Base-by-base conservation (phyloP, 1,139 yeast genomes). In the Nakaseomyces glabratus region DNA sequence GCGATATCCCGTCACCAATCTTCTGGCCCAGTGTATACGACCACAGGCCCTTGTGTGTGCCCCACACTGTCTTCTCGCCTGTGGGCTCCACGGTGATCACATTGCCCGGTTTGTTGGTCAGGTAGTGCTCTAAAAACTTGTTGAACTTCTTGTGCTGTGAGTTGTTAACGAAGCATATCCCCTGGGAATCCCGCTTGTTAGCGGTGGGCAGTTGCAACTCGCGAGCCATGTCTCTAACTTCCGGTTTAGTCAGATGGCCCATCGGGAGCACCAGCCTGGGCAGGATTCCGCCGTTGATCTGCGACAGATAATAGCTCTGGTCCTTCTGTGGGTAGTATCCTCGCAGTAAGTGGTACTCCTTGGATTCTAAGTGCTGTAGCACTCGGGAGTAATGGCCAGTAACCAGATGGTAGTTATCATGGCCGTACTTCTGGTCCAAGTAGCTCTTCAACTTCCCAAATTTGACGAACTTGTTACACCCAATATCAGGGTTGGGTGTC, bases 401-500 rank as follows among this genome's bases (percentile, higher is more conserved):
- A 1, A 85, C 96, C 11, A 90, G 59, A 94, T 95, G 84, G 79
- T 90, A 82, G 31, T 64, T 58, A 9, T 47, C 47, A 1, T 36
- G 29, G 7, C 61, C 63, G 42, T 62, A 66, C 37, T 56, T 57
- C 0, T 49, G 36, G 28, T 63, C 59, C 26, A 86, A 57, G 49
- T 75, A 68, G 12, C 75, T 71, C 6, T 75, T 57, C 58, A 90
- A 65, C 37, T 67, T 70, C 1, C 98, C 98, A 62, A 90, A 90
- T 55, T 90, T 90, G 48, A 90, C 81, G 51, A 73, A 71, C 40
- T 73, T 68, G 55, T 90, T 90, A 57, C 99, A 90, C 19, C 79
- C 76, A 16, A 88, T 77, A 54, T 90, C 99, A 0, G 98, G 98
- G 47, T 93, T 93, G 0, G 98, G 99, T 0, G 99, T 90, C 24